Conservation (phyloP, 768 basidiomycete species). For the Tricholoma bakamatsutake region DNA sequence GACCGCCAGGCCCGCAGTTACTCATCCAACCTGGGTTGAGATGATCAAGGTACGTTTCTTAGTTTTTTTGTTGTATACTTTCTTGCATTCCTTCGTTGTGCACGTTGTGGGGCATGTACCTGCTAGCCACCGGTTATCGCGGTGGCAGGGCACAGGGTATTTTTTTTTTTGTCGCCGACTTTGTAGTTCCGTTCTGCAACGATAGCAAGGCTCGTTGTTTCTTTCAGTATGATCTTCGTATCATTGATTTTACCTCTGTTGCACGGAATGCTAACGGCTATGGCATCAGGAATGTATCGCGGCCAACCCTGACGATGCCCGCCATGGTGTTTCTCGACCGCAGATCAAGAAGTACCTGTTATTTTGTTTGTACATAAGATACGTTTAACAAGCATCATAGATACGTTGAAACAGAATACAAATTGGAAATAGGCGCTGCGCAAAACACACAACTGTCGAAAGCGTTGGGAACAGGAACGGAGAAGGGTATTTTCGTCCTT, state of each 20-base stretch:
- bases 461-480: slow-evolving; percentile 76
- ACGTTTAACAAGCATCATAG: slow-evolving; percentile 33
- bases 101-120: not conserved
- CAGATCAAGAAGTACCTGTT: slow-evolving; percentile 82
- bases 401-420: slow-evolving; percentile 81
- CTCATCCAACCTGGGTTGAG: slow-evolving; percentile 61
- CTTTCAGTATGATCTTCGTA: not conserved
- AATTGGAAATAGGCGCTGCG: slow-evolving; percentile 70
- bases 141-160: slow-evolving; percentile 20
- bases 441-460: slow-evolving; percentile 75
- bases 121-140: not conserved
- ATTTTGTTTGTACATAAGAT: slow-evolving; percentile 3
- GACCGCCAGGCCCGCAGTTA: slow-evolving; percentile 37
- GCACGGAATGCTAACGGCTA: not conserved
- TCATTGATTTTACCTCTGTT: slow-evolving; percentile 12
- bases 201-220: not conserved
- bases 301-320: slow-evolving; percentile 66
- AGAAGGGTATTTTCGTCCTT: slow-evolving; percentile 77
- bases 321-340: slow-evolving; percentile 81
- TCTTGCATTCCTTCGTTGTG: not conserved
- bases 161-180: not conserved
- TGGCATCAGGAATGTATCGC: slow-evolving; percentile 73
- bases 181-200: not conserved
- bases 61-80: slow-evolving; percentile 1
- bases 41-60: slow-evolving; percentile 68